phyloP scores from a whole-genome alignment of 495 filamentous ascomycete genomes.

The Xylaria sp. region DNA sequence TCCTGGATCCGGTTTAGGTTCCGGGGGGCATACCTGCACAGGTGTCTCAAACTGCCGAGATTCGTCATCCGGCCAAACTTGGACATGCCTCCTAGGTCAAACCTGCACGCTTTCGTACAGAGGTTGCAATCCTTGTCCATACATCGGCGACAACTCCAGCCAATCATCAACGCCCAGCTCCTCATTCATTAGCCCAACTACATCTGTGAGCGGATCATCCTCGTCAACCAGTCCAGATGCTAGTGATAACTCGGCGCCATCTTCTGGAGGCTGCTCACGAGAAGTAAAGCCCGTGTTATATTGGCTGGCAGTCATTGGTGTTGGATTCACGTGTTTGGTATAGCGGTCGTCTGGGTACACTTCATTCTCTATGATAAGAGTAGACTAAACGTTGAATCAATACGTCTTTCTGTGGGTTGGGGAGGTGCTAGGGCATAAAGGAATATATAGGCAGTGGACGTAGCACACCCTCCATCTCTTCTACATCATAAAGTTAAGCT shows the following conservation, averaged over 20 bases:
- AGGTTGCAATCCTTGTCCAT: slow-evolving; percentile 15
- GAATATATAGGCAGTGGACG: too few species aligned
- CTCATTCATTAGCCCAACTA: neutral
- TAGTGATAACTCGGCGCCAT: neutral
- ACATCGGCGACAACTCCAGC: neutral
- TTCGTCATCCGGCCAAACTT: slow-evolving; percentile 3
- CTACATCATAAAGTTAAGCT: too few species aligned
- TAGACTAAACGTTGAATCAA: too few species aligned
- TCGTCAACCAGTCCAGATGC: neutral
- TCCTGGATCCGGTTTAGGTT: neutral
- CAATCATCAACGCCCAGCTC: neutral
- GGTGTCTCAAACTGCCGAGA: slow-evolving; percentile 9
- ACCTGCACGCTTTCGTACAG: slow-evolving; percentile 6
- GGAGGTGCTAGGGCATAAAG: too few species aligned
- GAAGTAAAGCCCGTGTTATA: neutral
- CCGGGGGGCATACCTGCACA: slow-evolving; percentile 12
- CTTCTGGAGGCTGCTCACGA: neutral
- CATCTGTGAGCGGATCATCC: neutral
- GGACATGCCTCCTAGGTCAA: slow-evolving; percentile 11
- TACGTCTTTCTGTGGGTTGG: too few species aligned
- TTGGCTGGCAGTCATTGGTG: neutral
- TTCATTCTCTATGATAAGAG: neutral
- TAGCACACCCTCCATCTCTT: too few species aligned
- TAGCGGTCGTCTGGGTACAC: neutral
- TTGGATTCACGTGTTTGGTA: neutral